These are phyloP conservation scores for Gnetum montanum DNA, from an alignment of 75 land plant species.

Conservation along the genomic window DNA sequence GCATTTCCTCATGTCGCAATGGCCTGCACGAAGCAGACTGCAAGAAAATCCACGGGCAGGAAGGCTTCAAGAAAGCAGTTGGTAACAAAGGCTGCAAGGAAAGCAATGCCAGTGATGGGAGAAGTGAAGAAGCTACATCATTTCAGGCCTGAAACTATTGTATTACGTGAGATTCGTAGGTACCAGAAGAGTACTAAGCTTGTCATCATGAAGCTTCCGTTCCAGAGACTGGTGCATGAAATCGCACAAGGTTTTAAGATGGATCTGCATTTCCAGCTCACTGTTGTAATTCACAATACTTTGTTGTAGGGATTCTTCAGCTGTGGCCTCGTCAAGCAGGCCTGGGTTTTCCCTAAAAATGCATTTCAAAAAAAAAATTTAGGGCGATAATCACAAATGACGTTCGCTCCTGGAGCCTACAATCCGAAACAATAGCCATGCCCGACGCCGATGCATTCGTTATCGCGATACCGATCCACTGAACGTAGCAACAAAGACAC, in stretches of 20 bases:
- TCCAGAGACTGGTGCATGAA: conserved; percentile 8
- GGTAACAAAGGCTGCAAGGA: conserved; percentile 32
- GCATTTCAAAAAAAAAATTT: too few species aligned
- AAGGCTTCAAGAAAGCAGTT: conserved; percentile 44
- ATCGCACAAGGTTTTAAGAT: conserved; percentile 13
- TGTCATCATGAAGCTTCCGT: neutral
- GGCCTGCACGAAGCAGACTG: conserved; percentile 55
- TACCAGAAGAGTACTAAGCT: conserved; percentile 15
- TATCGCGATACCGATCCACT: too few species aligned
- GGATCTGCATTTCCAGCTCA: neutral
- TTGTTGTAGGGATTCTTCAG: too few species aligned
- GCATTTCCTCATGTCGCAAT: too few species aligned
- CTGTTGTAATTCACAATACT: too few species aligned
- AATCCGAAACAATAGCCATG: too few species aligned
- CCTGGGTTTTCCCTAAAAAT: too few species aligned
- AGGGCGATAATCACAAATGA: too few species aligned
- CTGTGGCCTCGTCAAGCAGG: too few species aligned
- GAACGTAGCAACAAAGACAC: too few species aligned
- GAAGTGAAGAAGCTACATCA: conserved; percentile 14
- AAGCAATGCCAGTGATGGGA: conserved; percentile 23
- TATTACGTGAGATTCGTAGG: conserved; percentile 9
- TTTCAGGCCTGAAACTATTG: conserved; percentile 1
- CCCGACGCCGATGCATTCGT: too few species aligned
- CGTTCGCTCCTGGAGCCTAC: too few species aligned
- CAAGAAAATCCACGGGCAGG: conserved; percentile 39